Conservation (phyloP, 805 yeast genomes). For the Metschnikowia drakensbergensis region DNA sequence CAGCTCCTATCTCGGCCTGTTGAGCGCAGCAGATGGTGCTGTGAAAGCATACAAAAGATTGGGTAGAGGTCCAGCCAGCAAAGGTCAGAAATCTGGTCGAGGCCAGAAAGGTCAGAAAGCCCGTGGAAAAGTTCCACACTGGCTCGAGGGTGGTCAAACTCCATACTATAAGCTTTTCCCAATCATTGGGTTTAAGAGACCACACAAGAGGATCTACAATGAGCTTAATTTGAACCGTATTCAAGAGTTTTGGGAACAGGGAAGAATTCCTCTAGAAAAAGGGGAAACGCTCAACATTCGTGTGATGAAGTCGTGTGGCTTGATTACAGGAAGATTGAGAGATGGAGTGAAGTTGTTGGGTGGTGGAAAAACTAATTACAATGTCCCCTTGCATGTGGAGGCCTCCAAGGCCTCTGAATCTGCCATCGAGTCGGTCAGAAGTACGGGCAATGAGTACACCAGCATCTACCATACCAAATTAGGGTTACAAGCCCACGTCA, state of each 20-base stretch:
- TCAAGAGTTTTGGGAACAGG: slow-evolving; percentile 64
- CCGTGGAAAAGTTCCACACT: slow-evolving; percentile 80
- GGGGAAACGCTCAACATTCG: slow-evolving; percentile 71
- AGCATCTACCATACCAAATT: slow-evolving; percentile 64
- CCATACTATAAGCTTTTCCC: slow-evolving; percentile 83
- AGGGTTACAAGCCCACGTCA: slow-evolving; percentile 68
- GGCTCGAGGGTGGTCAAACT: slow-evolving; percentile 99
- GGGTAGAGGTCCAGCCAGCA: slow-evolving; percentile 94
- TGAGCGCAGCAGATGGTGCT: slow-evolving; percentile 61
- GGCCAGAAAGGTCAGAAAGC: slow-evolving; percentile 99
- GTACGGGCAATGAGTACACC: slow-evolving; percentile 67
- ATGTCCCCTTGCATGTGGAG: slow-evolving; percentile 68
- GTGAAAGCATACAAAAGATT: slow-evolving; percentile 63
- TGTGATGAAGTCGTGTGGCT: slow-evolving; percentile 70
- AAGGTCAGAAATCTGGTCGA: slow-evolving; percentile 93
- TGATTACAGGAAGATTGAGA: slow-evolving; percentile 63
- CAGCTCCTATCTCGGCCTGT: slow-evolving; percentile 47
- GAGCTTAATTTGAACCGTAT: slow-evolving; percentile 67
- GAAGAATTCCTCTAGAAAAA: slow-evolving; percentile 54
- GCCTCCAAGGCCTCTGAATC: slow-evolving; percentile 75
- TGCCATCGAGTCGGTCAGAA: slow-evolving; percentile 73
- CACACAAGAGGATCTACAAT: slow-evolving; percentile 48
- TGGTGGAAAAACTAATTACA: slow-evolving; percentile 47
- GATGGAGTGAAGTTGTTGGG: slow-evolving; percentile 84
- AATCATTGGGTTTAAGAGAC: slow-evolving; percentile 79